These are phyloP conservation scores for Nitzschia sp. DNA, from an alignment of 108 stramenopile species.

Conservation along the genomic window DNA sequence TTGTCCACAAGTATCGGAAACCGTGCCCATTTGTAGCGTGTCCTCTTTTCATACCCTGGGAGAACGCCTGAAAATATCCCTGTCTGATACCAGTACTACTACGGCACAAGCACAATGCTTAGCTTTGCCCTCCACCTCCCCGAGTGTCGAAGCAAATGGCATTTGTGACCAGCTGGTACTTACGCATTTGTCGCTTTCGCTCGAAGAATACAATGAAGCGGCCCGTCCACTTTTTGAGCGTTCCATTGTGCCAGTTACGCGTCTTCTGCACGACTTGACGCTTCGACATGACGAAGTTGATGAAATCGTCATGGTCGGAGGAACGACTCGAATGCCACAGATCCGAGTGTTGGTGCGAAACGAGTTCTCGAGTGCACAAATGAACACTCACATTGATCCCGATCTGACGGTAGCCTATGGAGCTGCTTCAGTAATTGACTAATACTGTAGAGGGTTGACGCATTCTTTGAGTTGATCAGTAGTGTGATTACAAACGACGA, in stretches of 20 bases:
- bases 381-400: conserved; percentile 96
- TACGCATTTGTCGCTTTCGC: conserved; percentile 57
- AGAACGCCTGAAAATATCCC: conserved; percentile 76
- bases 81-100: conserved; percentile 42
- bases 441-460: too few species aligned
- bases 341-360: conserved; percentile 82
- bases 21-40: conserved; percentile 61
- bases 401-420: conserved; percentile 97
- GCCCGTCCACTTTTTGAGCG: conserved; percentile 76
- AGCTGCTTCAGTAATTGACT: conserved; percentile 96
- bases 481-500: too few species aligned
- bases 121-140: conserved; percentile 17
- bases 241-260: conserved; percentile 72
- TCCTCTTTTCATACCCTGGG: conserved; percentile 85
- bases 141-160: neutral
- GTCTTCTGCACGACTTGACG: conserved; percentile 82
- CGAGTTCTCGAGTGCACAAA: conserved; percentile 61
- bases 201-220: conserved; percentile 72
- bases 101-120: conserved; percentile 13
- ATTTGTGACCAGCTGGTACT: conserved; percentile 57
- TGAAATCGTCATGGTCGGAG: conserved; percentile 98
- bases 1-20: conserved; percentile 52
- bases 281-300: conserved; percentile 84
- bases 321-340: conserved; percentile 93
- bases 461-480: too few species aligned